Conservation (phyloP, 345 rosid genomes). For the Salix arbutifolia region DNA sequence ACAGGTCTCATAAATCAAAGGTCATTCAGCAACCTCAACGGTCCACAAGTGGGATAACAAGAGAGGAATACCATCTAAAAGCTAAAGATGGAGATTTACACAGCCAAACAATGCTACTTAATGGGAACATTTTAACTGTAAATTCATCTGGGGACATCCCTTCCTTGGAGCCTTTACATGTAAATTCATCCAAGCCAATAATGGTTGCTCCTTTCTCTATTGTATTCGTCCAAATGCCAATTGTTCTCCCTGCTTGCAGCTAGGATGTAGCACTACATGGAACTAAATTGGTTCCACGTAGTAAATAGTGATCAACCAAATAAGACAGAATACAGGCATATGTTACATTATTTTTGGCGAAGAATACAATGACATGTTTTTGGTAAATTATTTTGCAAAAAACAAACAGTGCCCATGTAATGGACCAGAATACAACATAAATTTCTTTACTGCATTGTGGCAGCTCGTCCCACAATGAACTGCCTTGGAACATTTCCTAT, state of each 20-base stretch:
- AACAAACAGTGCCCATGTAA: neutral
- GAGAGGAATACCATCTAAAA: constrained; percentile 88
- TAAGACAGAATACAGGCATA: constrained; percentile 12
- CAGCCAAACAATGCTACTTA: constrained; percentile 76
- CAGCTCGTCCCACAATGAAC: neutral
- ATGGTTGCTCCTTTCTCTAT: constrained; percentile 60
- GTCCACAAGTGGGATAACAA: constrained; percentile 19
- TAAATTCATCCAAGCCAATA: constrained; percentile 46
- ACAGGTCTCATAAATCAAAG: constrained; percentile 5
- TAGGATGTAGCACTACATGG: constrained; percentile 11
- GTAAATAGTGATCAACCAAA: neutral
- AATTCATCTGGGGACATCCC: constrained; percentile 64
- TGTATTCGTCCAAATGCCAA: constrained; percentile 61
- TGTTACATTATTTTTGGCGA: neutral
- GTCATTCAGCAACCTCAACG: constrained; percentile 16
- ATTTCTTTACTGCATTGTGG: neutral
- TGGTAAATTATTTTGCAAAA: neutral
- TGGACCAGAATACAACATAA: neutral
- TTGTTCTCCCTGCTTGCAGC: constrained; percentile 49
- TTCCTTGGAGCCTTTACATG: constrained; percentile 43
- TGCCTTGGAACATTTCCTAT: neutral
- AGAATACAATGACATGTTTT: neutral
- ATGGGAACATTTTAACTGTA: constrained; percentile 60
- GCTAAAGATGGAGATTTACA: constrained; percentile 72
- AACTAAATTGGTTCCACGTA: constrained; percentile 14